Percentiles rank a stretch among this genome's conserved stretches.
Evolutionary conservation across 257 asterid genomes (phyloP).

Genomic region (Nemophila menziesii): DNA sequence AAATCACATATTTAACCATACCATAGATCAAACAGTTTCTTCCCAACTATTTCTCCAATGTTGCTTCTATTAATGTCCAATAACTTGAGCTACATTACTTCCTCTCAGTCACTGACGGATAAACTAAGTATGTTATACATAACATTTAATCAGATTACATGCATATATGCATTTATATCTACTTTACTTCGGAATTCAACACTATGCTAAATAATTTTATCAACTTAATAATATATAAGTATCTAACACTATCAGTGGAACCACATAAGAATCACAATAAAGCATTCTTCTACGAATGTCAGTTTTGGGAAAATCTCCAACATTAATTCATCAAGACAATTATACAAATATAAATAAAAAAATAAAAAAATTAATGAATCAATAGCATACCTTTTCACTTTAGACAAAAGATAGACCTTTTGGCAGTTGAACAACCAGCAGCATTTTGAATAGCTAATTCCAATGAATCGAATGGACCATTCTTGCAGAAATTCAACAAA

Average conservation of each 20-base stretch:
- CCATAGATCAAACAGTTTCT: too few relatives aligned
- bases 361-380: not conserved
- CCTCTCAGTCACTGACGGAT: too few relatives aligned
- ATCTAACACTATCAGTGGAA: too few relatives aligned
- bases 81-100: conserved; percentile 62
- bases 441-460: conserved; percentile 42
- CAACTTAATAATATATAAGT: too few relatives aligned
- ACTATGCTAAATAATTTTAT: too few relatives aligned
- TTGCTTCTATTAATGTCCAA: too few relatives aligned
- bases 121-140: too few relatives aligned
- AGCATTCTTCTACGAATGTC: conserved; percentile 31
- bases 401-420: conserved; percentile 26
- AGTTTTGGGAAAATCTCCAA: conserved; percentile 34
- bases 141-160: too few relatives aligned
- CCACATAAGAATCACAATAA: conserved; percentile 43
- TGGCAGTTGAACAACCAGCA: conserved; percentile 32
- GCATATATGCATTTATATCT: too few relatives aligned
- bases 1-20: too few relatives aligned
- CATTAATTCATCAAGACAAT: not conserved
- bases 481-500: conserved; percentile 59
- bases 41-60: too few relatives aligned
- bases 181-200: too few relatives aligned
- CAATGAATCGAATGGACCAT: conserved; percentile 34
- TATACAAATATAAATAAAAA: not conserved
- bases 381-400: conserved; percentile 50